A percentile compares a stretch with the other conserved stretches of the same genome.
These are phyloP conservation scores for Phtheirospermum japonicum DNA, from an alignment of 257 asterid genomes.

Conservation along the genomic window DNA sequence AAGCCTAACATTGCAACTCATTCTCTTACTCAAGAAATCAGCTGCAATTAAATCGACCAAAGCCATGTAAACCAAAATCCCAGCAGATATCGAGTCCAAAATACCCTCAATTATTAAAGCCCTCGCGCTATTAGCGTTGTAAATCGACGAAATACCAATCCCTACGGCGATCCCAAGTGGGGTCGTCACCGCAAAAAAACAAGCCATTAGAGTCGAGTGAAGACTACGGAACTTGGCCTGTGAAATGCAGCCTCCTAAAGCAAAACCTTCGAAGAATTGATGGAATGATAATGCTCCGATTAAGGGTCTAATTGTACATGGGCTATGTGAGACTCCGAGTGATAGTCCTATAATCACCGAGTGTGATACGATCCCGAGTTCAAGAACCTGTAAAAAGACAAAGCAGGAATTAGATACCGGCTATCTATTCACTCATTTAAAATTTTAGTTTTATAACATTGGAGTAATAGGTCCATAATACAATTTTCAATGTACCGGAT, in stretches of 20 bases:
- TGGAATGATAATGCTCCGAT: slow-evolving; percentile 86
- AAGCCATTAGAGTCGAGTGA: slow-evolving; percentile 71
- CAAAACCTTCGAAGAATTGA: slow-evolving; percentile 93
- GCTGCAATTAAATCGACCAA: slow-evolving; percentile 90
- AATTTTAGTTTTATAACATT: not conserved
- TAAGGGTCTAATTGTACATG: slow-evolving; percentile 82
- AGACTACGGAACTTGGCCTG: slow-evolving; percentile 63
- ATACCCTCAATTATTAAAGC: slow-evolving; percentile 73
- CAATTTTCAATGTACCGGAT: not conserved
- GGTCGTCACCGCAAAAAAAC: slow-evolving; percentile 82
- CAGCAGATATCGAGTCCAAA: slow-evolving; percentile 79
- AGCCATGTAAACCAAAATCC: slow-evolving; percentile 92
- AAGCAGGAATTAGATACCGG: not conserved
- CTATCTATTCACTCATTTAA: no score
- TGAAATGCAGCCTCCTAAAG: slow-evolving; percentile 93
- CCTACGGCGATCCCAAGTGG: slow-evolving; percentile 78
- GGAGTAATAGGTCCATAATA: no score
- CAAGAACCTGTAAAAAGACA: slow-evolving; percentile 58
- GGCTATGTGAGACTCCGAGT: slow-evolving; percentile 87
- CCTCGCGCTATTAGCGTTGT: slow-evolving; percentile 72
- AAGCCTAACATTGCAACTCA: slow-evolving; percentile 88
- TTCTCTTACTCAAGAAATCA: slow-evolving; percentile 88
- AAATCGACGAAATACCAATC: slow-evolving; percentile 55
- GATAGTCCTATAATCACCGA: slow-evolving; percentile 88
- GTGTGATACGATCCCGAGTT: slow-evolving; percentile 91